Conservation (phyloP, 2,329 filamentous ascomycete genomes). For the Ophiocordyceps sinensis region DNA sequence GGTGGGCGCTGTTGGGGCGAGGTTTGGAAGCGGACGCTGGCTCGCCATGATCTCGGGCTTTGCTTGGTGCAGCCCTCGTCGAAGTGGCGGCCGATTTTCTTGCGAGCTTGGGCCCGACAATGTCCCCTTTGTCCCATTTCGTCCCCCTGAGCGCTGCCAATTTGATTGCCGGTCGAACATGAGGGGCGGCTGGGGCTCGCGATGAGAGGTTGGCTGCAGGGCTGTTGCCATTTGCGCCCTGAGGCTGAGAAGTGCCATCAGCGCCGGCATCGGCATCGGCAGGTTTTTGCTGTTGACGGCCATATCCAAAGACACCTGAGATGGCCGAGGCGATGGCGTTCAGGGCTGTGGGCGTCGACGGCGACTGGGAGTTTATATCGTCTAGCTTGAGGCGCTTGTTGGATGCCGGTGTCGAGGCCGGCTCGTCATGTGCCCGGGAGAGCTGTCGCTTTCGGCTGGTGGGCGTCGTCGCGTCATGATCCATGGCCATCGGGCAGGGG, state of each 20-base stretch:
- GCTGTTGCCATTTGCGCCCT: background rate
- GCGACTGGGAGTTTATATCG: slow-evolving; percentile 8
- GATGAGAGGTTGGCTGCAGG: background rate
- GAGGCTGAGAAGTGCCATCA: background rate
- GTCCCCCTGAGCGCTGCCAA: slow-evolving; percentile 20
- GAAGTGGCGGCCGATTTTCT: slow-evolving; percentile 8
- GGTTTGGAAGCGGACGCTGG: background rate
- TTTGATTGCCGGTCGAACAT: slow-evolving; percentile 18
- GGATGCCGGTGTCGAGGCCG: slow-evolving; percentile 11
- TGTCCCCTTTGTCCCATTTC: slow-evolving; percentile 20
- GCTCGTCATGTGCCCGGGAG: slow-evolving; percentile 8
- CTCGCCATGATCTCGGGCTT: background rate
- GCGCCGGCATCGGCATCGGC: background rate
- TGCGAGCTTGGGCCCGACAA: slow-evolving; percentile 1
- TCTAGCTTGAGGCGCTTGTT: slow-evolving; percentile 19
- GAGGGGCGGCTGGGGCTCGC: slow-evolving; percentile 2
- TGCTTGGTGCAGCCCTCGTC: slow-evolving; percentile 1
- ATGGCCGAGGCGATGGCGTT: slow-evolving; percentile 17
- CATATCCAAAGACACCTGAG: slow-evolving; percentile 12
- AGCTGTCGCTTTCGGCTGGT: slow-evolving; percentile 11
- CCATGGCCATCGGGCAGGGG: slow-evolving; percentile 9
- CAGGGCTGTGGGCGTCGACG: slow-evolving; percentile 15
- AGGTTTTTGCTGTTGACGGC: slow-evolving; percentile 5
- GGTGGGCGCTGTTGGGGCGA: no score
- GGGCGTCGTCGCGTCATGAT: slow-evolving; percentile 8